phyloP scores from a whole-genome alignment of 148 eudicot species.

The Rhododendron molle region DNA sequence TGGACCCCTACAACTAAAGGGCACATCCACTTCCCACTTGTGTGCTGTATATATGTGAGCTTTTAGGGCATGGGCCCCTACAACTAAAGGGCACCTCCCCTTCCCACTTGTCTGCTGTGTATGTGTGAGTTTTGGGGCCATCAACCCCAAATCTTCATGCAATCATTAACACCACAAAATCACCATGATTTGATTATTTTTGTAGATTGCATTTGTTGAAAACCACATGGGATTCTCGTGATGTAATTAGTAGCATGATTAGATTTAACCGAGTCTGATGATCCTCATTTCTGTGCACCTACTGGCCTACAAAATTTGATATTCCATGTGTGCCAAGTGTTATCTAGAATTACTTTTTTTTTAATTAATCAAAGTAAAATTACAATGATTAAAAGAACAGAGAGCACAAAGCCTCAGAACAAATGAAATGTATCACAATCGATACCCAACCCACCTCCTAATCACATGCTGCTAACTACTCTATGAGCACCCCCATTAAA shows the following conservation, averaged over 20 bases:
- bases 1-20: slow-evolving; percentile 10
- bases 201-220: neutral
- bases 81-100: neutral
- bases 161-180: slow-evolving; percentile 8
- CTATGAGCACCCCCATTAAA: too few species aligned
- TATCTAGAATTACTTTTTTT: neutral
- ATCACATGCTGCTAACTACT: too few species aligned
- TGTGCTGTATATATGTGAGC: neutral
- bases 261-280: neutral
- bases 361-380: too few species aligned
- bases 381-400: too few species aligned
- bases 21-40: neutral
- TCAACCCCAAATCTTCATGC: slow-evolving; percentile 3
- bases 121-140: neutral
- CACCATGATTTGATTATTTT: neutral
- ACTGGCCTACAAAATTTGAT: neutral
- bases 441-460: too few species aligned
- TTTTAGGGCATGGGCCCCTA: slow-evolving; percentile 10
- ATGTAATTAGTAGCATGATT: neutral
- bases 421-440: too few species aligned
- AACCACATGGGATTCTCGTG: slow-evolving; percentile 4
- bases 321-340: neutral
- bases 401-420: too few species aligned
- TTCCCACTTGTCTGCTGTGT: neutral
- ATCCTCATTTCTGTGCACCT: neutral